Base-by-base conservation (phyloP, 371 early-diverging fungal species). In the Mycotypha africana region DNA sequence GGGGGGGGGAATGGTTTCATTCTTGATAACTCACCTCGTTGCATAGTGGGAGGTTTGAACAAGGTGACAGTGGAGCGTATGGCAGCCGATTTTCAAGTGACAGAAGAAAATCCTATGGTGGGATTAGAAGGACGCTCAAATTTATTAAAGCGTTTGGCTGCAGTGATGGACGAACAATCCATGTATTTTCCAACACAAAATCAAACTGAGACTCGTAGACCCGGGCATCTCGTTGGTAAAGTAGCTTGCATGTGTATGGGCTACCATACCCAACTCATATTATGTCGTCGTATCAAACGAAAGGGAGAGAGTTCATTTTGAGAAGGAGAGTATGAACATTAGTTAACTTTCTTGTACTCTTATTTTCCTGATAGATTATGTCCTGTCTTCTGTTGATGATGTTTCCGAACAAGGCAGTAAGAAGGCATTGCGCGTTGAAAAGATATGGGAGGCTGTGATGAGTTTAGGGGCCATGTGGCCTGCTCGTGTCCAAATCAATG, bases 191-290 rank as follows among this genome's bases (percentile, higher is more conserved):
- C 74, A 24, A 40, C 49, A 21, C 38, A 20, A 10, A 23, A 56
- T 21, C n/a, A n/a, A n/a, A 49, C 42, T 19, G 45, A 64, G 37
- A 58, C 73, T 17, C 57, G 75, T 21, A 73, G 95, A 34, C 95
- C 95, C 7, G 93, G 93, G 23, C 82, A 86, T 54, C 74, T 95
- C 53, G 58, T 91, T 35, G 86, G 83, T 74, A 72, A n/a, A n/a
- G n/a, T n/a, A n/a, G n/a, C n/a, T n/a, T n/a, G n/a, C n/a, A n/a
- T n/a, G n/a, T n/a, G n/a, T n/a, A n/a, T n/a, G n/a, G n/a, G n/a
- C n/a, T n/a, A n/a, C n/a, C n/a, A n/a, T n/a, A n/a, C n/a, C n/a
- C n/a, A n/a, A n/a, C n/a, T n/a, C n/a, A n/a, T n/a, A n/a, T n/a
- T n/a, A n/a, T n/a, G n/a, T n/a, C n/a, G n/a, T n/a, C n/a, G n/a